phyloP scores from a whole-genome alignment of 2,329 filamentous ascomycete species.

The Xylaria sp. region DNA sequence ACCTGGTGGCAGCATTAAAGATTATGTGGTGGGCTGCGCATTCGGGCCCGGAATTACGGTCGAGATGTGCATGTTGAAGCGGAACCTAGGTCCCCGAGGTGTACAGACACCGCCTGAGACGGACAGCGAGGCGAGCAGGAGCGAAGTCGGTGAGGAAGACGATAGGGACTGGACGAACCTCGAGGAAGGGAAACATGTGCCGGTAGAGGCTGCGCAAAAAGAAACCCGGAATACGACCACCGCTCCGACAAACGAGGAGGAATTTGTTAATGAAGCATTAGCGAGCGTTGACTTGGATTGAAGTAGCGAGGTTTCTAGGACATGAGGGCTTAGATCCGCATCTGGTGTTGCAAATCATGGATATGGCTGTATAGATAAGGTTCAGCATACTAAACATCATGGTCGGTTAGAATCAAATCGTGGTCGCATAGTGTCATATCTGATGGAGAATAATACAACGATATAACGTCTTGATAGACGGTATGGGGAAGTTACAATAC shows the following conservation, averaged over 20 bases:
- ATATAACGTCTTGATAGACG: neutral
- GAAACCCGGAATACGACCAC: neutral
- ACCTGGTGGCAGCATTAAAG: conserved; percentile 58
- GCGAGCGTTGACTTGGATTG: conserved; percentile 43
- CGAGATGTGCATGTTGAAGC: conserved; percentile 73
- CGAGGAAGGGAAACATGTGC: conserved; percentile 39
- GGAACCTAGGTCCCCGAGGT: conserved; percentile 51
- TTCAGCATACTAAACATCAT: conserved; percentile 5
- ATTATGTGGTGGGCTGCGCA: conserved; percentile 73
- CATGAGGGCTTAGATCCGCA: conserved; percentile 7
- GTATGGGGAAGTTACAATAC: neutral
- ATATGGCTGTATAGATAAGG: conserved; percentile 13
- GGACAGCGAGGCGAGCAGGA: conserved; percentile 60
- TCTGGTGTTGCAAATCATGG: conserved; percentile 7
- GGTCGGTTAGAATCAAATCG: neutral
- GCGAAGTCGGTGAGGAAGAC: conserved; percentile 53
- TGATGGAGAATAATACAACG: neutral
- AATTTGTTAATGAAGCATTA: conserved; percentile 40
- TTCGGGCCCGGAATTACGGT: conserved; percentile 76
- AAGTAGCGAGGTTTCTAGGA: neutral
- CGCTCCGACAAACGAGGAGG: conserved; percentile 13
- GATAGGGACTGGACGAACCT: conserved; percentile 44
- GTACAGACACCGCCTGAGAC: conserved; percentile 65
- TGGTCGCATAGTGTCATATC: neutral
- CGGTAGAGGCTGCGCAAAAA: conserved; percentile 27